Percentiles rank a stretch among this genome's conserved stretches.
Conservation (phyloP, 1,139 yeast genomes). For the Geotrichum phurueaensis region DNA sequence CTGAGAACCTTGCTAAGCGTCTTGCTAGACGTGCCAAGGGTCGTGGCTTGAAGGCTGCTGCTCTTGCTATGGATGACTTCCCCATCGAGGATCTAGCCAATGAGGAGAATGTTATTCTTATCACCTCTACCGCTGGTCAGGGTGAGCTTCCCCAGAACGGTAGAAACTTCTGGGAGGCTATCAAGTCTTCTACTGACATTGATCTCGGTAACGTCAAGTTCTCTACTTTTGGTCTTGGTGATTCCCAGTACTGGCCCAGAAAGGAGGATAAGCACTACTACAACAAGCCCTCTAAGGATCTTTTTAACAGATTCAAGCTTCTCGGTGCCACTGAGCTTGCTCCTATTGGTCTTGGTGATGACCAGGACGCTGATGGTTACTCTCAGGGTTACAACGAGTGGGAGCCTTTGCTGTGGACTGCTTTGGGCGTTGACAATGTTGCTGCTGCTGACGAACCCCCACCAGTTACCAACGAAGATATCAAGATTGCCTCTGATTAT, state of each 20-base stretch:
- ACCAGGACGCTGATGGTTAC: constrained; percentile 94
- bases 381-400: constrained; percentile 83
- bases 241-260: constrained; percentile 94
- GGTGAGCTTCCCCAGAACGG: constrained; percentile 98
- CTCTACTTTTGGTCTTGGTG: constrained; percentile 88
- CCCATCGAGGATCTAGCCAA: constrained; percentile 72
- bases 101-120: constrained; percentile 75
- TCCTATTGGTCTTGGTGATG: constrained; percentile 87
- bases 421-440: constrained; percentile 77
- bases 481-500: constrained; percentile 79
- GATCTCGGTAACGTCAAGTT: constrained; percentile 66
- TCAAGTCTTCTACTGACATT: constrained; percentile 62
- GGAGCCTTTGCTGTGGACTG: constrained; percentile 83
- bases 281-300: constrained; percentile 84
- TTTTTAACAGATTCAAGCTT: constrained; percentile 55
- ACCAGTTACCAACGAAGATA: constrained; percentile 93
- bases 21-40: constrained; percentile 78
- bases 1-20: constrained; percentile 76
- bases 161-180: constrained; percentile 79
- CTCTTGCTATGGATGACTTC: constrained; percentile 78
- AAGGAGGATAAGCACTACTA: constrained; percentile 90
- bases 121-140: constrained; percentile 92
- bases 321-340: constrained; percentile 70
- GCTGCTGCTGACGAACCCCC: constrained; percentile 92
- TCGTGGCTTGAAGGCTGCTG: constrained; percentile 76